Evolutionary conservation across 2,329 filamentous ascomycete species (phyloP), one percentile per base, ranked within the genome.

Genomic region (Tolypocladium tundrense): DNA sequence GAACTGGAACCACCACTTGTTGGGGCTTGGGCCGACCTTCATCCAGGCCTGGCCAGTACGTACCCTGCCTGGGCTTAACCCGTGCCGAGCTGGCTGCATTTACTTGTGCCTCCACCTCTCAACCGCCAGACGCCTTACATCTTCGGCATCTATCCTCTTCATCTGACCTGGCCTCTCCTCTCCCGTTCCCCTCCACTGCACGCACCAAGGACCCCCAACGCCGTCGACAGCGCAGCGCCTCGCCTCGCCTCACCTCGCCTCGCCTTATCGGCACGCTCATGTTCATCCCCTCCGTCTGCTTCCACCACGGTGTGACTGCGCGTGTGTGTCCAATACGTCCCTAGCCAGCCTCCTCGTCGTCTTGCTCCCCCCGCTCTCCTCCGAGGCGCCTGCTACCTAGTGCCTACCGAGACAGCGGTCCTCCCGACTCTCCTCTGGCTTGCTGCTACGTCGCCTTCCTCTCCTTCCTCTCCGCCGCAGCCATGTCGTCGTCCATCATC

Each of bases 401-500:
- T 27, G 24, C 14, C 8, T 3, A 6, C 11, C 16, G 4, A 35
- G 27, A 51, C 9, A 35, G 27, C 43, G 16, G 48, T 1, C 31
- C 19, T 14, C 19, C 19, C 31, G 48, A 35, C 31, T 35, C 19
- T 35, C 7, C 19, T 21, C 9, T 19, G 48, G 40, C 40, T 39
- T 16, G 43, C 41, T 31, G 11, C 24, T 45, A 21, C 42, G 50
- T 31, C 40, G 31, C 35, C 33, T 55, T 53, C 35, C 50, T 35
- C 45, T 51, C 58, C 55, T 56, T 35, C 48, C 24, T 37, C 48
- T 43, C 35, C 57, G 59, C 52, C 62, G 59, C 65, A 62, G 72
- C 62, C 64, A 85, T 87, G 84, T 86, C 85, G 60, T 85, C 85
- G 59, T 88, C 85, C 60, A 90, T 90, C 73, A 78, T 81, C 63